These are phyloP conservation scores for Primulina eburnea DNA, from an alignment of 257 asterid species.

Conservation along the genomic window DNA sequence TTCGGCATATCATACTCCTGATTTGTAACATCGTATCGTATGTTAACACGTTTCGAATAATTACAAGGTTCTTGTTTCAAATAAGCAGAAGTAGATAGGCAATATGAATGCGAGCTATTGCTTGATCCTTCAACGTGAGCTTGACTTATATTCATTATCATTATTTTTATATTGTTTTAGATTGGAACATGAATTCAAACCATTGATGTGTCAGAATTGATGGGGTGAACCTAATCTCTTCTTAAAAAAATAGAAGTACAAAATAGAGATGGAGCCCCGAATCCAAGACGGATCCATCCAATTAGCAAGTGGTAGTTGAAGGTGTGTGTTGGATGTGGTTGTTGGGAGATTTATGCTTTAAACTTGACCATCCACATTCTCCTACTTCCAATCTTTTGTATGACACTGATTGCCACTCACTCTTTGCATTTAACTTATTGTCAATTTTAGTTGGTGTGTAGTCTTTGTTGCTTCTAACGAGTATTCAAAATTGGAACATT, in stretches of 20 bases:
- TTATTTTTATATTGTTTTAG: neutral
- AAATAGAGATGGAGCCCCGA: slow-evolving; percentile 14
- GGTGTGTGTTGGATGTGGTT: slow-evolving; percentile 24
- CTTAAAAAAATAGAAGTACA: slow-evolving; percentile 4
- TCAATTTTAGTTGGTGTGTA: neutral
- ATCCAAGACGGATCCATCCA: slow-evolving; percentile 23
- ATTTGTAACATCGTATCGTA: slow-evolving; percentile 28
- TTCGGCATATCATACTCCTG: slow-evolving; percentile 34
- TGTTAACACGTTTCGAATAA: neutral
- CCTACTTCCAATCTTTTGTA: neutral
- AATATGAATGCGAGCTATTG: neutral
- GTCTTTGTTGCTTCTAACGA: neutral
- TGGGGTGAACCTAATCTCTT: slow-evolving; percentile 3
- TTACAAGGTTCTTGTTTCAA: slow-evolving; percentile 13
- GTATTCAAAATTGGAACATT: neutral
- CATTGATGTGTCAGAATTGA: neutral
- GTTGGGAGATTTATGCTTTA: slow-evolving; percentile 15
- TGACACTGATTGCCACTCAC: neutral
- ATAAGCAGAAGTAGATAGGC: neutral
- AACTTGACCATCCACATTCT: slow-evolving; percentile 18
- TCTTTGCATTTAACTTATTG: neutral
- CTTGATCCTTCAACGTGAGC: neutral
- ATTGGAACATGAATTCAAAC: slow-evolving; percentile 19
- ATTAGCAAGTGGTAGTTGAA: slow-evolving; percentile 25
- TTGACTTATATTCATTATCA: neutral